Evolutionary conservation across 2,329 filamentous ascomycete species (phyloP).

Genomic region (Stenocarpella maydis): DNA sequence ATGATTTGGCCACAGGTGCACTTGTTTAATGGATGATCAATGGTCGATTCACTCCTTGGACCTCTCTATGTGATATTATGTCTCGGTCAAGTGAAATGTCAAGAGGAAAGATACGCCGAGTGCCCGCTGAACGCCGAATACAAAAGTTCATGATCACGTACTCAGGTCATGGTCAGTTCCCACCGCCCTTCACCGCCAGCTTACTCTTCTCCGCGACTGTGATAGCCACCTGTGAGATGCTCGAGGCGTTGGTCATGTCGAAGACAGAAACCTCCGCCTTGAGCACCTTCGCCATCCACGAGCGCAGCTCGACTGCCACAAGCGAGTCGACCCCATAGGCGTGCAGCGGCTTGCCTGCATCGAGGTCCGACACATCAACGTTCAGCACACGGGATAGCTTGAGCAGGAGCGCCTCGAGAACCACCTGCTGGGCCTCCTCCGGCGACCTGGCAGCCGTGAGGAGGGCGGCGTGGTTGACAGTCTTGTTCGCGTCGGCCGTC

Average conservation of each 20-base stretch:
- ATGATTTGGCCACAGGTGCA: too few species aligned
- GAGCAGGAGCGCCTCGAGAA: conserved; percentile 40
- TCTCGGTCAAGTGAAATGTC: background rate
- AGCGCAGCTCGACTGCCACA: conserved; percentile 40
- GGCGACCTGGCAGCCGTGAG: conserved; percentile 38
- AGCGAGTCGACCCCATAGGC: conserved; percentile 41
- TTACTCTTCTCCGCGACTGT: conserved; percentile 40
- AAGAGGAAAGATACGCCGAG: background rate
- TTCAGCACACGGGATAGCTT: conserved; percentile 40
- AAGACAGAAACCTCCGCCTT: conserved; percentile 41
- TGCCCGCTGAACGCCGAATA: background rate
- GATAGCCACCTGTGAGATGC: conserved; percentile 39
- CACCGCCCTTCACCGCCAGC: conserved; percentile 32
- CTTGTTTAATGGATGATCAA: too few species aligned
- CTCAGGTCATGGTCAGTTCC: background rate
- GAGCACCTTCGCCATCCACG: conserved; percentile 41
- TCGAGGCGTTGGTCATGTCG: conserved; percentile 37
- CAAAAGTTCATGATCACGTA: background rate
- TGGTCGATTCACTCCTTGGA: too few species aligned
- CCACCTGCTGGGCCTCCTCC: conserved; percentile 38
- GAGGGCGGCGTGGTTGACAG: conserved; percentile 34
- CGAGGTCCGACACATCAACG: conserved; percentile 38
- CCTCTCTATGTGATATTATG: background rate
- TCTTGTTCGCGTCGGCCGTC: conserved; percentile 28
- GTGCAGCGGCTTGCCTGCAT: conserved; percentile 38